Conservation (phyloP, 1,284 basidiomycete species). For the Boletus albobrunnescens region DNA sequence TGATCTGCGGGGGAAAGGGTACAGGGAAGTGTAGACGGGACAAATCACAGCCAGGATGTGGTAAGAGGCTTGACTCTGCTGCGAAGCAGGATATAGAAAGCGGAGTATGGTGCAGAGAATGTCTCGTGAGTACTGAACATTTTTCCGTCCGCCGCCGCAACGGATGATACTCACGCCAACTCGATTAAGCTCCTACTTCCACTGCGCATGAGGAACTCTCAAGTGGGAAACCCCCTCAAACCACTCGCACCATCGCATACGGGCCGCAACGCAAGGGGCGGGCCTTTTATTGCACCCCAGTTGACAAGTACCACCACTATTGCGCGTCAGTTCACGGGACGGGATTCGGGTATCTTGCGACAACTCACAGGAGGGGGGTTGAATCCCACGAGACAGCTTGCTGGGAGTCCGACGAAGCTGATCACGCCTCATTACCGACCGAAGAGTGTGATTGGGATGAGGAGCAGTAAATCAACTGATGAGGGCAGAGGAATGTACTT, state of each 20-base stretch:
- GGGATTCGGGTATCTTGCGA: slow-evolving; percentile 48
- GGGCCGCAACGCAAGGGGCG: slow-evolving; percentile 36
- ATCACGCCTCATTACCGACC: slow-evolving; percentile 44
- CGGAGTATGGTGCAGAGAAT: slow-evolving; percentile 78
- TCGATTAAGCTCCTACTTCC: slow-evolving; percentile 54
- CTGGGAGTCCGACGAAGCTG: slow-evolving; percentile 52
- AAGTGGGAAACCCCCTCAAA: slow-evolving; percentile 29
- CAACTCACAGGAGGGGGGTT: slow-evolving; percentile 66
- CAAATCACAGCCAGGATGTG: slow-evolving; percentile 65
- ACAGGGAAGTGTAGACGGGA: slow-evolving; percentile 42
- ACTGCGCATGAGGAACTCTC: slow-evolving; percentile 41
- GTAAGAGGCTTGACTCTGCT: slow-evolving; percentile 75
- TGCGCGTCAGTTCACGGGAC: slow-evolving; percentile 69
- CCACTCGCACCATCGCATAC: slow-evolving; percentile 47
- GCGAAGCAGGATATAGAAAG: slow-evolving; percentile 71
- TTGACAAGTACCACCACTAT: slow-evolving; percentile 67
- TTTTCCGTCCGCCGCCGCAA: slow-evolving; percentile 1
- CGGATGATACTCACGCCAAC: slow-evolving; percentile 13
- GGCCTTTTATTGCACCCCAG: slow-evolving; percentile 46
- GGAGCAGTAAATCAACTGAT: slow-evolving; percentile 52
- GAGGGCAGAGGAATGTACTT: slow-evolving; percentile 65
- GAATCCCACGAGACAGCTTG: slow-evolving; percentile 54
- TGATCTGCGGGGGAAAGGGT: slow-evolving; percentile 73
- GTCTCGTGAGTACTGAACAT: slow-evolving; percentile 50
- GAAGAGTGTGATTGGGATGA: slow-evolving; percentile 61